Conservation (phyloP, 2,329 filamentous ascomycete species). For the Hyphodiscus sp. region DNA sequence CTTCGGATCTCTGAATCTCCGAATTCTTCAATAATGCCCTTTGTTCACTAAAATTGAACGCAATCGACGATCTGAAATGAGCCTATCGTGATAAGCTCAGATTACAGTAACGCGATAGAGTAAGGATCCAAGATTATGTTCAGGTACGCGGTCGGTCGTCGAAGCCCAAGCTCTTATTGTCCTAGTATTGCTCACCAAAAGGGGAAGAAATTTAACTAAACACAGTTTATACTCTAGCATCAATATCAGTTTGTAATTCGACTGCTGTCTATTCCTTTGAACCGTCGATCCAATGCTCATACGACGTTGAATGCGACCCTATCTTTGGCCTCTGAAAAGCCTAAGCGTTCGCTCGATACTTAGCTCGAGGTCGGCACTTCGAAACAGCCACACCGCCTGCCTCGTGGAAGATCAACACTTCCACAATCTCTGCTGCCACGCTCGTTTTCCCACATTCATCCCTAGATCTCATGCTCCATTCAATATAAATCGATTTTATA, state of each 20-base stretch:
- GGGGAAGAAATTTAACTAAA: neutral
- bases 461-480: slow-evolving; percentile 16
- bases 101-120: neutral
- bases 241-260: neutral
- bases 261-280: neutral
- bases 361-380: neutral
- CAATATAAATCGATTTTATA: slow-evolving; percentile 7
- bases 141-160: neutral
- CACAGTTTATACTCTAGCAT: neutral
- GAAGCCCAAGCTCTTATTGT: neutral
- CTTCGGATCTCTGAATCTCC: too few species aligned
- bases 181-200: neutral
- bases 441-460: slow-evolving; percentile 13
- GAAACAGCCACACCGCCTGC: neutral
- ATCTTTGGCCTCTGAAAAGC: too few species aligned
- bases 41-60: too few species aligned
- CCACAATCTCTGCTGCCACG: slow-evolving; percentile 10
- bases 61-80: neutral
- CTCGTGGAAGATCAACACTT: neutral
- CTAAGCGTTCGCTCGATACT: too few species aligned
- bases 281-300: neutral
- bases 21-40: too few species aligned
- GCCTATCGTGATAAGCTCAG: neutral
- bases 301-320: neutral
- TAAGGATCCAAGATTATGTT: neutral